phyloP scores from a whole-genome alignment of 202 grass and related monocot species.

The Hordeum pubiflorum region DNA sequence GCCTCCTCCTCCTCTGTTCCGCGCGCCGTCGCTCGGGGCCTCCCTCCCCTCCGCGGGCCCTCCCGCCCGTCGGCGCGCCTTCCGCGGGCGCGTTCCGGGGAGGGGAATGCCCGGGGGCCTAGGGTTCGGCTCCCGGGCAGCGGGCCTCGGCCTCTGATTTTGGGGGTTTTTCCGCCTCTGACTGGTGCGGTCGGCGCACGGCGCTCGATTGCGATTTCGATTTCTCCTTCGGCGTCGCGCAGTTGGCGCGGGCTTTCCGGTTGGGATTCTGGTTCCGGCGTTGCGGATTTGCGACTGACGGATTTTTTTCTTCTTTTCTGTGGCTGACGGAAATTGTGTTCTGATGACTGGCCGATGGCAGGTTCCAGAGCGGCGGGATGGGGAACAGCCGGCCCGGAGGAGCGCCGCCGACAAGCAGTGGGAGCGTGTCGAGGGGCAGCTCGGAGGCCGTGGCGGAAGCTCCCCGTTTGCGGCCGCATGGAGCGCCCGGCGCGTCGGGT shows the following conservation, averaged over 20 bases:
- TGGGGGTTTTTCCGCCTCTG: neutral
- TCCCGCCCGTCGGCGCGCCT: neutral
- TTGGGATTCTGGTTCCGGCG: neutral
- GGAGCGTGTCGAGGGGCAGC: neutral
- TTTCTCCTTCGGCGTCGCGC: neutral
- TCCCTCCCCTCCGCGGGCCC: neutral
- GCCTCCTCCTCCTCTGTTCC: neutral
- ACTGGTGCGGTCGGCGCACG: neutral
- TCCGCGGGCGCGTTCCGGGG: neutral
- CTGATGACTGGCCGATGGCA: neutral
- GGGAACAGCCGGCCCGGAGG: neutral
- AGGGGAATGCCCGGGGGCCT: neutral
- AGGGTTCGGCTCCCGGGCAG: neutral
- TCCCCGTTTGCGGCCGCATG: neutral
- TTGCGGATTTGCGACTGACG: neutral
- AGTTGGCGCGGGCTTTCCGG: no score
- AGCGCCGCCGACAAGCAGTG: neutral
- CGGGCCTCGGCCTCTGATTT: neutral
- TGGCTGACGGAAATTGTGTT: neutral
- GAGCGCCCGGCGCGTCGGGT: neutral
- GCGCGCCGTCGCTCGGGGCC: neutral
- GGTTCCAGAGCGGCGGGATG: conserved; percentile 14
- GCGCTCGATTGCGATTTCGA: neutral
- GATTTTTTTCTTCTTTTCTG: no score
- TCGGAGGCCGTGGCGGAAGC: neutral